phyloP scores from a whole-genome alignment of 768 basidiomycete species.

The Psilocybe subaeruginosa region DNA sequence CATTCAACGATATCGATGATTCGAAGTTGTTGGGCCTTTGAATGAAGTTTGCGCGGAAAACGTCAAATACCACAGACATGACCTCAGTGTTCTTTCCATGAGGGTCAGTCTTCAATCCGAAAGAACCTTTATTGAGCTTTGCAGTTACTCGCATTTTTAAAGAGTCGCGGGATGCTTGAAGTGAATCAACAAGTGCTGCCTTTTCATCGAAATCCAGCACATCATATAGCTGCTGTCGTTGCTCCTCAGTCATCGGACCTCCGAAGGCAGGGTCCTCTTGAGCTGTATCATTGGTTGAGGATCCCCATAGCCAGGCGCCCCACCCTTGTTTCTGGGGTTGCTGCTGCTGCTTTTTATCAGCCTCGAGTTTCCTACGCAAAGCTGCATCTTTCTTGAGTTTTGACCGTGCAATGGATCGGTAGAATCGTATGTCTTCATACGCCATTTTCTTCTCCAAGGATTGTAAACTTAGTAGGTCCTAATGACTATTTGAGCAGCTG shows the following conservation, averaged over 20 bases:
- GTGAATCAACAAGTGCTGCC: conserved; percentile 65
- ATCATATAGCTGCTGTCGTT: conserved; percentile 87
- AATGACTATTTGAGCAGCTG: not conserved
- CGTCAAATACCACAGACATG: conserved; percentile 85
- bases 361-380: conserved; percentile 68
- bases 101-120: conserved; percentile 79
- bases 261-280: conserved; percentile 61
- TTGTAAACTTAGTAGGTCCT: conserved; percentile 61
- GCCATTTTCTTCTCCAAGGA: conserved; percentile 79
- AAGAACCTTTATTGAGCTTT: conserved; percentile 85
- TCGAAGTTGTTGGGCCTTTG: conserved; percentile 91
- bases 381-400: conserved; percentile 85
- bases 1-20: conserved; percentile 81
- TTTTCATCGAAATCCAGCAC: conserved; percentile 93
- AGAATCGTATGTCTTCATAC: conserved; percentile 96
- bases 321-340: conserved; percentile 56
- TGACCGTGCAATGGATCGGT: conserved; percentile 92
- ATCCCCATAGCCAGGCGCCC: conserved; percentile 85
- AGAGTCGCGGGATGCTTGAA: conserved; percentile 78
- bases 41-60: conserved; percentile 80
- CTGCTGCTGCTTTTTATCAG: conserved; percentile 59
- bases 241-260: conserved; percentile 83
- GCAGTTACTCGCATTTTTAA: conserved; percentile 76
- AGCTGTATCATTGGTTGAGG: conserved; percentile 36
- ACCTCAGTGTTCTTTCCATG: conserved; percentile 68